Conservation (phyloP, 208 protist genomes). For the Leishmania amazonensis region DNA sequence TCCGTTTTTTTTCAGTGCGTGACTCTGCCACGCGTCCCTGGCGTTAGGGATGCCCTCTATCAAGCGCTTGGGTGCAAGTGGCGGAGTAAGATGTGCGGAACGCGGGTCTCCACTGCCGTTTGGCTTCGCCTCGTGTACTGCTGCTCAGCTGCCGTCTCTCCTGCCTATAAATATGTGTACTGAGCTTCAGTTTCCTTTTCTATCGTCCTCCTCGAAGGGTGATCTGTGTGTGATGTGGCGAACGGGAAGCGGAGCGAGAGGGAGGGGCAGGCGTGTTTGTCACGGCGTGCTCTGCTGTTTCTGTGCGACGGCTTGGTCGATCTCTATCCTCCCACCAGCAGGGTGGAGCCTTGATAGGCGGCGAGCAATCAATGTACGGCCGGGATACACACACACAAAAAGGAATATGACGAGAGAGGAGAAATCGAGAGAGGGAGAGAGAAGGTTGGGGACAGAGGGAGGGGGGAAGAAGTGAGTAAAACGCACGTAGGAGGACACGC, state of each 20-base stretch:
- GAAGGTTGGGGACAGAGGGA: background rate
- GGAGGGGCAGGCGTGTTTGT: background rate
- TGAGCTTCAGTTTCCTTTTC: background rate
- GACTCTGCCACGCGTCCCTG: background rate
- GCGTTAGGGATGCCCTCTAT: no score
- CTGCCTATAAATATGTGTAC: background rate
- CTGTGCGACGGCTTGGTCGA: background rate
- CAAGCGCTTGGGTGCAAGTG: background rate
- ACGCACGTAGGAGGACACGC: background rate
- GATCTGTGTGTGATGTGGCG: background rate
- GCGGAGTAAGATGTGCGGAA: background rate
- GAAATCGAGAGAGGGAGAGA: background rate
- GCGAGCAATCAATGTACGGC: background rate
- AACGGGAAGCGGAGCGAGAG: background rate
- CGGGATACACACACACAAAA: background rate
- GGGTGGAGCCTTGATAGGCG: background rate
- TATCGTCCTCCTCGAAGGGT: background rate
- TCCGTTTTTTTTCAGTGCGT: background rate
- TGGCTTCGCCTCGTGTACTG: background rate
- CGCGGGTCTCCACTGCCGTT: background rate
- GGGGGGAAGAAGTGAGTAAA: background rate
- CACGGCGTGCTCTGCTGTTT: background rate
- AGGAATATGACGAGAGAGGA: no score
- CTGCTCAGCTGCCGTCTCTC: background rate
- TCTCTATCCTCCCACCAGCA: background rate